These are phyloP conservation scores for Globisporangium viniferum DNA, from an alignment of 352 stramenopile genomes.

Conservation along the genomic window DNA sequence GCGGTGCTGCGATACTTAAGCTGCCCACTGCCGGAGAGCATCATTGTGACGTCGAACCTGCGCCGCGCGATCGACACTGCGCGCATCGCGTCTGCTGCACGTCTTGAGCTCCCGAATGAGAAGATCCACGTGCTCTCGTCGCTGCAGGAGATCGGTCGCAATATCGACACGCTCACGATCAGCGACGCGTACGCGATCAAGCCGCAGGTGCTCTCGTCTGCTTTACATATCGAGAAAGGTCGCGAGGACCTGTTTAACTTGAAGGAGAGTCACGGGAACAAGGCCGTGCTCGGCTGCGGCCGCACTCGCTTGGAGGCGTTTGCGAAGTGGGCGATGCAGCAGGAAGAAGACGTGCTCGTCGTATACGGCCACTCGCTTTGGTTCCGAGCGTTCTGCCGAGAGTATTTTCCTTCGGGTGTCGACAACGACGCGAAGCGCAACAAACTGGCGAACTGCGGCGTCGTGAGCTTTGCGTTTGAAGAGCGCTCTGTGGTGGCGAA, in stretches of 20 bases:
- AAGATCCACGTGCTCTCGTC: constrained; percentile 78
- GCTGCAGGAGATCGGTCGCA: constrained; percentile 83
- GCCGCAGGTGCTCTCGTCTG: constrained; percentile 26
- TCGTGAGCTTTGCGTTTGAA: constrained; percentile 73
- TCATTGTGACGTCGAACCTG: constrained; percentile 75
- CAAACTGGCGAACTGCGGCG: constrained; percentile 79
- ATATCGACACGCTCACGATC: constrained; percentile 83
- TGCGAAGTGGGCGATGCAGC: constrained; percentile 58
- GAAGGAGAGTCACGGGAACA: constrained; percentile 79
- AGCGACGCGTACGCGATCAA: constrained; percentile 45
- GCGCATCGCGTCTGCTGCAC: constrained; percentile 62
- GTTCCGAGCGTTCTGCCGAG: constrained; percentile 80
- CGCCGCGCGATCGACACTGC: constrained; percentile 76
- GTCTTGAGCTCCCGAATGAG: constrained; percentile 49
- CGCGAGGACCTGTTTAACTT: constrained; percentile 73
- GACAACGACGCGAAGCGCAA: constrained; percentile 43
- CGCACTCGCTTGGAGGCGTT: constrained; percentile 62
- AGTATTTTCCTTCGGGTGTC: constrained; percentile 55
- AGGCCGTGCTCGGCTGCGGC: constrained; percentile 57
- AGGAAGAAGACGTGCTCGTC: constrained; percentile 58
- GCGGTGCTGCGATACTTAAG: constrained; percentile 48
- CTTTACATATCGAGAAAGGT: constrained; percentile 37
- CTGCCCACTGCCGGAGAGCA: constrained; percentile 40
- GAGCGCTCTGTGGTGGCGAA: constrained; percentile 15
- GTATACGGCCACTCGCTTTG: constrained; percentile 87